Conservation (phyloP, 2,329 filamentous ascomycete species). For the Nigrospora oryzae region DNA sequence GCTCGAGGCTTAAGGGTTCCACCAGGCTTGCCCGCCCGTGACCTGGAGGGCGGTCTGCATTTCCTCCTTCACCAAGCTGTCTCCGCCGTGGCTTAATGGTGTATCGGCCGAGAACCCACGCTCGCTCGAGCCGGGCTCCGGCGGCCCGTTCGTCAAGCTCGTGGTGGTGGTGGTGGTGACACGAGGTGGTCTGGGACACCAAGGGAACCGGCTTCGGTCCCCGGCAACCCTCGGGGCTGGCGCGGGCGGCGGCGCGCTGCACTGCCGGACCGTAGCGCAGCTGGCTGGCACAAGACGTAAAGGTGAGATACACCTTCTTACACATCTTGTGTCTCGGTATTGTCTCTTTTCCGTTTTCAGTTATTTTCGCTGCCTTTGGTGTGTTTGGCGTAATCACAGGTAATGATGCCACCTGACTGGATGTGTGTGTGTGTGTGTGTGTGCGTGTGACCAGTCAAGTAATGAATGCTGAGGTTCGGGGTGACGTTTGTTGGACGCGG, state of each 20-base stretch:
- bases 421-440: background rate
- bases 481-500: too few species aligned
- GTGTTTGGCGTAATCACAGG: background rate
- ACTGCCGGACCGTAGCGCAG: background rate
- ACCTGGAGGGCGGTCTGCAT: too few species aligned
- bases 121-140: too few species aligned
- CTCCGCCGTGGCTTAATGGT: too few species aligned
- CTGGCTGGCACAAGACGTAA: background rate
- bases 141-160: background rate
- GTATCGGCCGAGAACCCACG: too few species aligned
- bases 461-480: too few species aligned
- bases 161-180: constrained; percentile 1
- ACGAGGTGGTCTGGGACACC: background rate
- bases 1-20: too few species aligned
- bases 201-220: background rate
- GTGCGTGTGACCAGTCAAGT: too few species aligned
- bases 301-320: background rate
- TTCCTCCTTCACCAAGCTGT: too few species aligned
- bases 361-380: background rate
- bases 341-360: background rate
- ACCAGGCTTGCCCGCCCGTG: too few species aligned
- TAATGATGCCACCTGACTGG: background rate
- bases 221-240: background rate
- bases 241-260: background rate
- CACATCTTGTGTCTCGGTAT: background rate